Conservation (phyloP, 2,329 filamentous ascomycete genomes). For the Tolypocladium ophioglossoides region DNA sequence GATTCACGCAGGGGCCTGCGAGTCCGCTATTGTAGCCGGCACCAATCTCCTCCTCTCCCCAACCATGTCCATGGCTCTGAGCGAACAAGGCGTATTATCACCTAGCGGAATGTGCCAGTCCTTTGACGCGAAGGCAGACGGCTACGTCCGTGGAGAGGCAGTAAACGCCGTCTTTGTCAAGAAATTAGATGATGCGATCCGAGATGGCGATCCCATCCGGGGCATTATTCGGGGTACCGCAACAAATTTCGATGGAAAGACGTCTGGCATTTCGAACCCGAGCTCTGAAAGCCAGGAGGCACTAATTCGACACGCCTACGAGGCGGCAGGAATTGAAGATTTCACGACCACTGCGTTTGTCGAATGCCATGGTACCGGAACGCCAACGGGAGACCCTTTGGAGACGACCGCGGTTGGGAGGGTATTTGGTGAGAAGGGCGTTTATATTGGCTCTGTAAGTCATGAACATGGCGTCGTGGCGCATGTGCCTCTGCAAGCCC, state of each 20-base stretch:
- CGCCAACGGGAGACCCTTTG: slow-evolving; percentile 25
- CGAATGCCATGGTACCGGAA: slow-evolving; percentile 22
- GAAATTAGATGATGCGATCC: no score
- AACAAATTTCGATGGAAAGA: no score
- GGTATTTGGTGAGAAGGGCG: slow-evolving; percentile 12
- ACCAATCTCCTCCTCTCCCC: no score
- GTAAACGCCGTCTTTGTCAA: no score
- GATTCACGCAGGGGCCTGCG: no score
- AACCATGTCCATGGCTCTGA: no score
- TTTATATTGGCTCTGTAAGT: slow-evolving; percentile 12
- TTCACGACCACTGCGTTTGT: slow-evolving; percentile 7
- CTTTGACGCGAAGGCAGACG: no score
- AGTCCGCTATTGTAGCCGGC: no score
- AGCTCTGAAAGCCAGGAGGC: slow-evolving; percentile 16
- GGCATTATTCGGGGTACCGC: not conserved
- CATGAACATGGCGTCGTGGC: not conserved
- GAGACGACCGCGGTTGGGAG: slow-evolving; percentile 15
- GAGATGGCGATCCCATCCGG: slow-evolving; percentile 20
- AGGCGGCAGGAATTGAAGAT: slow-evolving; percentile 6
- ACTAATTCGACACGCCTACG: slow-evolving; percentile 19
- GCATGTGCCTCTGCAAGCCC: not conserved
- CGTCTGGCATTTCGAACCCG: slow-evolving; percentile 23
- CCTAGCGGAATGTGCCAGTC: no score
- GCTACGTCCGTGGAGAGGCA: no score
- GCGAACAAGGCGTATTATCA: no score